These are phyloP conservation scores for Sedum album DNA, from an alignment of 164 flowering plant genomes.

Conservation along the genomic window DNA sequence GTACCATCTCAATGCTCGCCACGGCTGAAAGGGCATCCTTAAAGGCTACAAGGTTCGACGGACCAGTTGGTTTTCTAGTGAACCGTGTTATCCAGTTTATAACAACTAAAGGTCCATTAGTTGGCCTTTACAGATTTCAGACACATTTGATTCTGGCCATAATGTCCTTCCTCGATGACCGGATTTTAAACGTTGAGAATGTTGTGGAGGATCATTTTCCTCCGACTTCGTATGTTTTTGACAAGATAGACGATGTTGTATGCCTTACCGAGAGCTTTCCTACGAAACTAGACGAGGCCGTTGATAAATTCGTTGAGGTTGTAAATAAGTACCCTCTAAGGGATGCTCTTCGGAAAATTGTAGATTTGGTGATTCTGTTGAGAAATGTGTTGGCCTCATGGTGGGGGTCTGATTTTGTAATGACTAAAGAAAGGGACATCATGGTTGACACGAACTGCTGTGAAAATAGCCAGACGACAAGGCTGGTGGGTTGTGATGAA, in stretches of 20 bases:
- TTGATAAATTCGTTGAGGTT: conserved; percentile 16
- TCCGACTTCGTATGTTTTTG: conserved; percentile 29
- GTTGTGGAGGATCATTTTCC: conserved; percentile 54
- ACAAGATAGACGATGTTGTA: conserved; percentile 34
- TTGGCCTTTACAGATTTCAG: conserved; percentile 16
- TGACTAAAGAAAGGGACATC: conserved; percentile 28
- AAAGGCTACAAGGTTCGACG: conserved; percentile 20
- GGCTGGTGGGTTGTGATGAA: background rate
- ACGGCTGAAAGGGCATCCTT: conserved; percentile 23
- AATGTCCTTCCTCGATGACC: conserved; percentile 37
- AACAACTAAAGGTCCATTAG: conserved; percentile 17
- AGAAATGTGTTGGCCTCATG: conserved; percentile 10
- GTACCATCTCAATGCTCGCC: conserved; percentile 30
- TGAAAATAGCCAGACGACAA: background rate
- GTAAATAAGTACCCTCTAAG: conserved; percentile 21
- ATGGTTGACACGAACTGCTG: conserved; percentile 26
- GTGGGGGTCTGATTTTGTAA: conserved; percentile 14
- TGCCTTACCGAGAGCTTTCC: conserved; percentile 29
- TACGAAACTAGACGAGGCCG: conserved; percentile 24
- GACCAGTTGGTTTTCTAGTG: too few species aligned
- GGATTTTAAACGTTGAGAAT: conserved; percentile 31
- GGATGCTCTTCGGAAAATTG: conserved; percentile 13
- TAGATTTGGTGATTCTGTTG: conserved; percentile 25
- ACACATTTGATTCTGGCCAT: conserved; percentile 23
- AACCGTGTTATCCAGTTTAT: conserved; percentile 16